Conservation (phyloP, 75 land plant genomes). For the Gnetum montanum region DNA sequence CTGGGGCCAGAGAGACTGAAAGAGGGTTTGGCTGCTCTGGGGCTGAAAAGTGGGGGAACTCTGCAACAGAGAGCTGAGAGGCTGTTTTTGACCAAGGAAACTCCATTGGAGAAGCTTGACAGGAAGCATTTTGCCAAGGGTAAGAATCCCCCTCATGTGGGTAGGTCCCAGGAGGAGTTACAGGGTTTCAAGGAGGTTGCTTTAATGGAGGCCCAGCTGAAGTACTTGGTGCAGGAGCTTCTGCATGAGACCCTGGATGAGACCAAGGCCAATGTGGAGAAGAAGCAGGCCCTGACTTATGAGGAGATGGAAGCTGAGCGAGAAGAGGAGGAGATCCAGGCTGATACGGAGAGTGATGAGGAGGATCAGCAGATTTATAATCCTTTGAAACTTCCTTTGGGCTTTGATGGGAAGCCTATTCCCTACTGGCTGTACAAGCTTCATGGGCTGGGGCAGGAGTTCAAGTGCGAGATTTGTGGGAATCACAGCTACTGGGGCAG, state of each 20-base stretch:
- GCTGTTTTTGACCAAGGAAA: constrained; percentile 76
- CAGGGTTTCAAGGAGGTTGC: constrained; percentile 60
- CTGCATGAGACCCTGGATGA: constrained; percentile 70
- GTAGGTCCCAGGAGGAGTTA: constrained; percentile 17
- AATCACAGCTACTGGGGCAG: constrained; percentile 99
- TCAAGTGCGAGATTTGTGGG: constrained; percentile 99
- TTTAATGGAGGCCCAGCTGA: constrained; percentile 69
- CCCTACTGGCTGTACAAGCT: constrained; percentile 99
- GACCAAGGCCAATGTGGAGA: constrained; percentile 89
- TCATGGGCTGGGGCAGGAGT: constrained; percentile 99
- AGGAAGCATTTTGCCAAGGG: constrained; percentile 91
- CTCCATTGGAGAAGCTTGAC: constrained; percentile 84
- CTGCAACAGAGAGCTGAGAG: constrained; percentile 96
- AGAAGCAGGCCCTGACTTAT: constrained; percentile 97
- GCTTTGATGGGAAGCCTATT: constrained; percentile 99
- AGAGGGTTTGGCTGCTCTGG: constrained; percentile 82
- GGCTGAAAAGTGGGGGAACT: constrained; percentile 93
- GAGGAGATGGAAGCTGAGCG: constrained; percentile 99
- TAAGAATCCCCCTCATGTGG: constrained; percentile 19
- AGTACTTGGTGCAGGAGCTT: constrained; percentile 72
- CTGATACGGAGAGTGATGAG: constrained; percentile 94
- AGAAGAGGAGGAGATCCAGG: constrained; percentile 95
- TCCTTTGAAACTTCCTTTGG: constrained; percentile 98
- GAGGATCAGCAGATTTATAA: constrained; percentile 97
- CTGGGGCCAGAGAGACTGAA: constrained; percentile 85